Evolutionary conservation across 2,329 filamentous ascomycete species (phyloP).

Genomic region (Aspergillus sp.): DNA sequence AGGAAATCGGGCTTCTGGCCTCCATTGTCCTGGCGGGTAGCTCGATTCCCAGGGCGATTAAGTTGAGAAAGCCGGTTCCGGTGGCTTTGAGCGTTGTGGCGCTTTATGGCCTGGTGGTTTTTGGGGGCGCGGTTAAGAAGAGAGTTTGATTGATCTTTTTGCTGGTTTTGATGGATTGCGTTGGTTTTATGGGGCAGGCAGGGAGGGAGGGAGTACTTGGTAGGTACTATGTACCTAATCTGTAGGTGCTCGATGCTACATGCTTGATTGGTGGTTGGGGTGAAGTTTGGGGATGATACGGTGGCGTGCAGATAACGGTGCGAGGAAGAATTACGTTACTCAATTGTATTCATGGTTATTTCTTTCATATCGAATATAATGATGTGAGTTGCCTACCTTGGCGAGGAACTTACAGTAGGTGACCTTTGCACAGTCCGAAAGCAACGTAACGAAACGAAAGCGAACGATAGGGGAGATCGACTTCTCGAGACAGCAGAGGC

Average conservation of each 20-base stretch:
- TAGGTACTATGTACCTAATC: too few relatives aligned
- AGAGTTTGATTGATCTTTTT: conserved; percentile 17
- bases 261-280: not conserved
- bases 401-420: conserved; percentile 11
- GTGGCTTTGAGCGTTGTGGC: conserved; percentile 76
- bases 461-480: not conserved
- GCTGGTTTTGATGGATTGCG: too few relatives aligned
- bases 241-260: not conserved
- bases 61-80: conserved; percentile 79
- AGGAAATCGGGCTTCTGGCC: conserved; percentile 86
- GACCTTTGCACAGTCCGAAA: not conserved
- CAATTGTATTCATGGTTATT: not conserved
- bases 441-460: conserved; percentile 7
- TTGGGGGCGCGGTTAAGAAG: conserved; percentile 65
- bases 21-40: conserved; percentile 81
- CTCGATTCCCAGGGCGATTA: conserved; percentile 82
- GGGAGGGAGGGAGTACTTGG: too few relatives aligned
- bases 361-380: not conserved
- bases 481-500: not conserved
- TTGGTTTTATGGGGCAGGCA: too few relatives aligned
- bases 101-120: conserved; percentile 73
- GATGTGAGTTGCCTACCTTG: conserved; percentile 10
- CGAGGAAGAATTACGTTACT: not conserved
- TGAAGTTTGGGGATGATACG: too few relatives aligned
- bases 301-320: not conserved